Percentiles rank a stretch among this genome's conserved stretches.
phyloP scores from a whole-genome alignment of 495 filamentous ascomycete genomes.

The Neurospora sp. region DNA sequence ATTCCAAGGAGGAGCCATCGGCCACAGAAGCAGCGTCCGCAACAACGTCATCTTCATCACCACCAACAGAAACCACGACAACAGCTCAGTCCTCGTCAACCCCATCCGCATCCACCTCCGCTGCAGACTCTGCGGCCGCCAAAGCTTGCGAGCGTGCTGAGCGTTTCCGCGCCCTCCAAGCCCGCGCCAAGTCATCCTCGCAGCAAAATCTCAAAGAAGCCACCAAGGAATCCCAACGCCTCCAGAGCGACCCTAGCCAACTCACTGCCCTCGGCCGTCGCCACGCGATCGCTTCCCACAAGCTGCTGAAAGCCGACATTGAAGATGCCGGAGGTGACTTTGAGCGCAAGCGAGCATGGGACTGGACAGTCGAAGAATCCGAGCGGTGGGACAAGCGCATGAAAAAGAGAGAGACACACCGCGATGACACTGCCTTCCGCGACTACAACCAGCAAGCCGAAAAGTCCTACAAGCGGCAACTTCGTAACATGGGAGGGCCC shows the following conservation, averaged over 20 bases:
- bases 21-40: not conserved
- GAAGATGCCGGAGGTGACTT: constrained; percentile 83
- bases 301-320: constrained; percentile 83
- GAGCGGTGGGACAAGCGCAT: constrained; percentile 88
- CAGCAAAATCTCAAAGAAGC: constrained; percentile 77
- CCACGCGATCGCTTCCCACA: constrained; percentile 78
- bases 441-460: constrained; percentile 79
- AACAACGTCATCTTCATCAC: not conserved
- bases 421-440: constrained; percentile 80
- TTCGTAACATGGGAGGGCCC: constrained; percentile 54
- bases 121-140: constrained; percentile 26
- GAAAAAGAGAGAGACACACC: constrained; percentile 73
- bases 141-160: constrained; percentile 49
- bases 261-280: constrained; percentile 65
- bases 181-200: constrained; percentile 68
- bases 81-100: constrained; percentile 1
- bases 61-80: not conserved
- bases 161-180: constrained; percentile 77
- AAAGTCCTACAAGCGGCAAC: constrained; percentile 89
- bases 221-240: constrained; percentile 68
- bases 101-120: constrained; percentile 3
- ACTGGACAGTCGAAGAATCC: constrained; percentile 91
- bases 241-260: constrained; percentile 63
- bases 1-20: constrained; percentile 5
- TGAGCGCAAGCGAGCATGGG: constrained; percentile 95